Base-by-base conservation (phyloP, 805 yeast species). In the Zygosaccharomyces lentus region DNA sequence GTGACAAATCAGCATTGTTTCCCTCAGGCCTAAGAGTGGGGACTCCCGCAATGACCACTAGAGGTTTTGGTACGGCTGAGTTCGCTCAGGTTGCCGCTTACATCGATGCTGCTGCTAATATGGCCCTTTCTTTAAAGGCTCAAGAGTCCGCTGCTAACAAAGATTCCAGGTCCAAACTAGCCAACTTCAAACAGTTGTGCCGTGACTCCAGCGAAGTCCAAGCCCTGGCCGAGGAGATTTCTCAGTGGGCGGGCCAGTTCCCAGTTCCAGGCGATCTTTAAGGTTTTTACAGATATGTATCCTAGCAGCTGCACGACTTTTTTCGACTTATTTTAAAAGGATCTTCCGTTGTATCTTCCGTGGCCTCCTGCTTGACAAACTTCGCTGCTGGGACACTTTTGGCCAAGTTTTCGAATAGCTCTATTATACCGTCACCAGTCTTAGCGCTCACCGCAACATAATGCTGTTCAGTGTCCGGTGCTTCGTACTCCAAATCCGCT, bases 11-110 rank as follows among this genome's bases (percentile, higher is more conserved):
- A 37, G 99, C 99, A 27, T 76, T 91, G 50, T 88, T 87, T 66
- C 99, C 99, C 62, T 87, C 95, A 51, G 99, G 99, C 59, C 74
- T 91, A 55, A 85, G 99, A 75, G 84, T 91, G 51, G 99, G 99
- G 59, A 87, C 98, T 13, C 99, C 99, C 48, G 98, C 98, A 39
- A 91, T 91, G 98, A 84, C 97, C 46, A 88, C 97, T 43, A 83
- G 99, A 74, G 97, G 96, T 38, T 84, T 91, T 63, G 79, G 79
- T 43, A 77, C 75, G 51, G 76, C 71, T 46, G 98, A 91, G 60
- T 91, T 91, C 64, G 81, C 74, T 52, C 76, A 77, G 64, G 93
- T 91, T 47, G 91, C 90, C 35, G 77, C 74, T 44, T 88, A 77
- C 73, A 86, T 91, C 61, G 86, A 85, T 64, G 69, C 72, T 55